Base-by-base conservation (phyloP, 768 basidiomycete species). In the Trametes sanguinea region DNA sequence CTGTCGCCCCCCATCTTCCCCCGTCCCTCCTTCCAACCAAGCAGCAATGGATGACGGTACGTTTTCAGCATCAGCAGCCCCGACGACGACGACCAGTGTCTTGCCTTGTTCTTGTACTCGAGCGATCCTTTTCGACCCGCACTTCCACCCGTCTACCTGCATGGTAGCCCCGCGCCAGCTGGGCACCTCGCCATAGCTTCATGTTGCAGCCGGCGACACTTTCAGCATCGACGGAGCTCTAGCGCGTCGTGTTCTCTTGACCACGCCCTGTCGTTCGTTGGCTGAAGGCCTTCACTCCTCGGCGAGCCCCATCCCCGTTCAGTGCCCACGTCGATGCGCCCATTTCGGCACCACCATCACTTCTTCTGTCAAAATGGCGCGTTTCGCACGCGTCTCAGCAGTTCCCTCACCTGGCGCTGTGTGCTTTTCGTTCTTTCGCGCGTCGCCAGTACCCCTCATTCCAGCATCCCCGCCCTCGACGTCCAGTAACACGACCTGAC, bases 21-120 rank as follows among this genome's bases (percentile, higher is more conserved):
- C 58, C 63, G 53, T 65, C 43, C 51, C 51, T 44, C 67, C 62
- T 54, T 72, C 62, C 35, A 74, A 69, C 69, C 63, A 67, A 57
- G 67, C 79, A 78, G 75, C 73, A 70, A 81, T 81, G 80, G 80
- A 81, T 81, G 81, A 89, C 86, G 88, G 88, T 89, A 89, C 88
- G 88, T 89, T 79, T 74, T 82, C 88, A 88, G 81, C 87, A 87
- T 87, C 85, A 83, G 78, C 85, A 78, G 80, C 87, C 80, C 77
- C 86, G 76, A 78, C 86, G 73, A 75, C 72, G 61, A 80, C 75
- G 67, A 68, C 67, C 62, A 68, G 57, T 37, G 11, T 43, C 42
- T n/a, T 16, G 39, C 42, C 56, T 35, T 44, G 39, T 65, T 61
- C 52, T 27, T 64, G 62, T 55, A 39, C 46, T 44, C 46, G 40